Evolutionary conservation across 176 grass and related monocot species (phyloP).

Genomic region (Lolium multiflorum): DNA sequence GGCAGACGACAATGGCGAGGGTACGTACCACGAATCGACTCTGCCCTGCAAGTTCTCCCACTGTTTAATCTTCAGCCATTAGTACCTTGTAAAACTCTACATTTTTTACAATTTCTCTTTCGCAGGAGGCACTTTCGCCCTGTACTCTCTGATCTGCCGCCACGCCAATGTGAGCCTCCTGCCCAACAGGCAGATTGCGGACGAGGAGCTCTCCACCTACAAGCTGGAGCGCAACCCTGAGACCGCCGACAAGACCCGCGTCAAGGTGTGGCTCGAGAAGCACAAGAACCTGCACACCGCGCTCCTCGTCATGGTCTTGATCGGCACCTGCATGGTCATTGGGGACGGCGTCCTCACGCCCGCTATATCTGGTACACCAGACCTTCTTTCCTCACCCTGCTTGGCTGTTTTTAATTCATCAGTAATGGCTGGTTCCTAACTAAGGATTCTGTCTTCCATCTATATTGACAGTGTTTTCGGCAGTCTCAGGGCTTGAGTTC

Average conservation of each 20-base stretch:
- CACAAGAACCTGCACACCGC: constrained; percentile 79
- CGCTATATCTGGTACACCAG: constrained; percentile 78
- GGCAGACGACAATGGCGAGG: constrained; percentile 97
- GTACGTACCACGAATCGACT: constrained; percentile 34
- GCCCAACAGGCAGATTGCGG: constrained; percentile 86
- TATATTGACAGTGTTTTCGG: constrained; percentile 82
- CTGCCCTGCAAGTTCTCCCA: not conserved
- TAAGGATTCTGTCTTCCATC: constrained; percentile 30
- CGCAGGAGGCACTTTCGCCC: constrained; percentile 89
- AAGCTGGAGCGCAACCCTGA: constrained; percentile 76
- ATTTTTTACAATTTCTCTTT: not conserved
- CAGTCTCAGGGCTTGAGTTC: constrained; percentile 93
- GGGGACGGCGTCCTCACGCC: constrained; percentile 98
- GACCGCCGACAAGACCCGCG: constrained; percentile 51
- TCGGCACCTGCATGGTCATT: constrained; percentile 99
- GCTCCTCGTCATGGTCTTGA: constrained; percentile 85
- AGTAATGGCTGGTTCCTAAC: constrained; percentile 31
- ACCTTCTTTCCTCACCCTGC: not conserved
- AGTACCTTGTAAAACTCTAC: too few relatives aligned
- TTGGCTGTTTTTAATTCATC: constrained; percentile 27
- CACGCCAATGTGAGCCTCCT: constrained; percentile 95
- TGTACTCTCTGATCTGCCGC: constrained; percentile 95
- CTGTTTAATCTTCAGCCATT: not conserved
- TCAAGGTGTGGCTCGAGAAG: constrained; percentile 90
- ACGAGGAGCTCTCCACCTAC: constrained; percentile 96